phyloP scores from a whole-genome alignment of 495 filamentous ascomycete species.

The Neurospora tetrasperma region DNA sequence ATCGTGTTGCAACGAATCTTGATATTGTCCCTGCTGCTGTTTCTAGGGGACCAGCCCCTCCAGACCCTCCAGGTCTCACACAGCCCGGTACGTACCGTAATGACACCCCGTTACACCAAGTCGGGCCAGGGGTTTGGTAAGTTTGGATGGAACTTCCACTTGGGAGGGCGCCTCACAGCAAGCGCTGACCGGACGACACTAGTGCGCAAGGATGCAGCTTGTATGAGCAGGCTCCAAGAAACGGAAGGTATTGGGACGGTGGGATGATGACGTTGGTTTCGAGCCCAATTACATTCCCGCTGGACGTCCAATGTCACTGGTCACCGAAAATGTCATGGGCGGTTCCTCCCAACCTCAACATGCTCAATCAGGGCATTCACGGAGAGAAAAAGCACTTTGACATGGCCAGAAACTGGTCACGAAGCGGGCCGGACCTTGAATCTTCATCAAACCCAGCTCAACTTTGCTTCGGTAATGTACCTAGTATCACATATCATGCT shows the following conservation, averaged over 20 bases:
- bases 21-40: neutral
- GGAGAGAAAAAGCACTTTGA: slow-evolving; percentile 1
- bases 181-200: neutral
- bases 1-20: neutral
- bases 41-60: neutral
- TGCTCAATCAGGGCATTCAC: neutral
- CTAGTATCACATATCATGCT: neutral
- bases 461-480: slow-evolving; percentile 1
- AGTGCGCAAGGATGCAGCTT: neutral
- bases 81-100: neutral
- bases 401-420: slow-evolving; percentile 3
- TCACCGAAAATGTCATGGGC: neutral
- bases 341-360: neutral
- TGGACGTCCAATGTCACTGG: neutral
- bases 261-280: slow-evolving; percentile 40
- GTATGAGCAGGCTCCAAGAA: neutral
- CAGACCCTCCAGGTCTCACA: neutral
- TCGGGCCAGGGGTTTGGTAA: neutral
- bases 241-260: slow-evolving; percentile 13
- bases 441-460: slow-evolving; percentile 13
- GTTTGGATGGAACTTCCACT: neutral
- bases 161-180: neutral
- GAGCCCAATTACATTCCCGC: slow-evolving; percentile 19
- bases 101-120: neutral
- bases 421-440: slow-evolving; percentile 28